These are phyloP conservation scores for Psilocybe cubensis DNA, from an alignment of 768 basidiomycete species.

Conservation along the genomic window DNA sequence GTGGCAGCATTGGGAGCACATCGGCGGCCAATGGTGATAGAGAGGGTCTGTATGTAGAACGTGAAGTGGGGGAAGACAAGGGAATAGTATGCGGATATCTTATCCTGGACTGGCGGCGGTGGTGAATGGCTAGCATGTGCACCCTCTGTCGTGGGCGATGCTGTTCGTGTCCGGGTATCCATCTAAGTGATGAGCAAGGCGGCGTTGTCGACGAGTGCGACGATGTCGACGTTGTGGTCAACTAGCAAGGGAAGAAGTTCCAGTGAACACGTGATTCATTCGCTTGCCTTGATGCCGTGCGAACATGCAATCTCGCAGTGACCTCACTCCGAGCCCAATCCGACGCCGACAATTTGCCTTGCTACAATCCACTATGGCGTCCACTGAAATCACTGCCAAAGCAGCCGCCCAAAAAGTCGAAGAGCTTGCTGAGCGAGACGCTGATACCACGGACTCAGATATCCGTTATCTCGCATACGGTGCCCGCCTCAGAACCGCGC, in stretches of 20 bases:
- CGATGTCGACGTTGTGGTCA: conserved; percentile 31
- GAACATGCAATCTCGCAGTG: conserved; percentile 7
- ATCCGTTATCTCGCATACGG: conserved; percentile 78
- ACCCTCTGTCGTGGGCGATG: conserved; percentile 34
- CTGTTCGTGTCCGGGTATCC: conserved; percentile 48
- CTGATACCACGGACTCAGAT: conserved; percentile 68
- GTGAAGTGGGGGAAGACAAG: conserved; percentile 94
- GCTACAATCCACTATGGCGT: conserved; percentile 28
- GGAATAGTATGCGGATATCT: conserved; percentile 92
- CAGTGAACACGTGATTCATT: conserved; percentile 29
- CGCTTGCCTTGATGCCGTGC: conserved; percentile 15
- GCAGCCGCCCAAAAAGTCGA: conserved; percentile 54
- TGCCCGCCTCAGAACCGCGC: conserved; percentile 75
- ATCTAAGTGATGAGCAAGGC: conserved; percentile 26
- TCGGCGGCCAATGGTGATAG: conserved; percentile 91
- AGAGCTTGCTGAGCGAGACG: conserved; percentile 63
- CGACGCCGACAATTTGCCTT: not conserved
- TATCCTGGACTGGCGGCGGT: conserved; percentile 56
- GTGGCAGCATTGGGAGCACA: conserved; percentile 63
- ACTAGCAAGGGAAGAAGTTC: conserved; percentile 26
- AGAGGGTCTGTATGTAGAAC: conserved; percentile 96
- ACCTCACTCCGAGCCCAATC: not conserved
- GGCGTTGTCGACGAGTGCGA: conserved; percentile 27
- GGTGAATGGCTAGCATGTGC: conserved; percentile 29
- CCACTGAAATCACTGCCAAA: conserved; percentile 37